Evolutionary conservation across 345 rosid species (phyloP), one percentile per base, ranked within the genome.

Genomic region (Syzygium grande): DNA sequence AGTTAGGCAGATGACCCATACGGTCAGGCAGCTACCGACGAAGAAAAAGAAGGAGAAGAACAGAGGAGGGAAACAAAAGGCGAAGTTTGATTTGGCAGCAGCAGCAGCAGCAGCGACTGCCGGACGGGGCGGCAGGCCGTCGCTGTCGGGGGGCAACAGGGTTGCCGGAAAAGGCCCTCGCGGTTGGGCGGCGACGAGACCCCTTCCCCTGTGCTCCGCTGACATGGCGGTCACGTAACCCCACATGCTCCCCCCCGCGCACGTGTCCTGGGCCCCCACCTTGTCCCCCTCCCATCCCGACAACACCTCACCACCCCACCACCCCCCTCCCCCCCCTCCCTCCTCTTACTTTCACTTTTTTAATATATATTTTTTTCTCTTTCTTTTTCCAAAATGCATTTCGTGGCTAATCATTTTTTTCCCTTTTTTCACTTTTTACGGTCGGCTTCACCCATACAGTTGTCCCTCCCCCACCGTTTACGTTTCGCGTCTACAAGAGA

Each of bases 151-250:
- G 78, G 59, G 92, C 94, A 88, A 89, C 97, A 92, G 30, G 34
- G 12, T 52, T 21, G 87, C 92, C 92, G 86, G 78, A 88, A 86
- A 92, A 88, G 90, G 91, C 90, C 91, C 92, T 90, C 87, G 90
- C 92, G 92, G 92, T 91, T 91, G 89, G 65, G 84, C 86, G 85
- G 87, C 87, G 89, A 87, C 89, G 85, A 85, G 78, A 56, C 34
- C 38, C 84, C 9, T 51, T 52, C 80, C 68, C 63, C 38, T 19
- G 19, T 51, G 86, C 91, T 90, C 80, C 77, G 91, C 88, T 92
- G 93, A 93, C 93, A 91, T 92, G 96, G 95, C 94, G 87, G 89
- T 90, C 93, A 89, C 93, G 94, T 85, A 93, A 92, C 97, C 95
- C 95, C 96, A 95, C 96, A 94, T 95, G 96, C 90, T 90, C 23